phyloP scores from a whole-genome alignment of 2,329 filamentous ascomycete genomes.

The Hortaea werneckii region DNA sequence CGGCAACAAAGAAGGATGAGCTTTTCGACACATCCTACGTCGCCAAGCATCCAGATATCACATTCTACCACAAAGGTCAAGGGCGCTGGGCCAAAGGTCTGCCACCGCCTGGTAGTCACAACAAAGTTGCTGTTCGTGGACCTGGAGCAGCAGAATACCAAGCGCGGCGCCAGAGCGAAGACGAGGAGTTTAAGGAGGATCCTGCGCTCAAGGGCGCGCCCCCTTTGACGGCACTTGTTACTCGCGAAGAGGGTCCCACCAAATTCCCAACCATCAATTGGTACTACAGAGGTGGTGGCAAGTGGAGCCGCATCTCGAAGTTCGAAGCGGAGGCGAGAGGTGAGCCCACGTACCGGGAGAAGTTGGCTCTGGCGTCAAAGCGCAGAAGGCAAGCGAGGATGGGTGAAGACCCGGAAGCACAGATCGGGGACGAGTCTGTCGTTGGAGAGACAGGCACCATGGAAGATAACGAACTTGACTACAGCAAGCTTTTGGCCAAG shows the following conservation, averaged over 20 bases:
- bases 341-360: conserved; percentile 1
- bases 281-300: conserved; percentile 25
- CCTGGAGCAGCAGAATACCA: conserved; percentile 9
- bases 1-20: not conserved
- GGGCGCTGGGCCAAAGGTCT: conserved; percentile 21
- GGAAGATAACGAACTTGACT: not conserved
- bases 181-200: conserved; percentile 6
- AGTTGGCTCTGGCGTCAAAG: not conserved
- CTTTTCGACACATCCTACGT: conserved; percentile 17
- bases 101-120: conserved; percentile 15
- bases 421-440: conserved; percentile 13
- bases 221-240: conserved; percentile 16
- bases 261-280: conserved; percentile 20
- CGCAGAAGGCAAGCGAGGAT: not conserved
- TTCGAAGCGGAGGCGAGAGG: conserved; percentile 9
- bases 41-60: conserved; percentile 16
- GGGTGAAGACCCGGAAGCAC: conserved; percentile 12
- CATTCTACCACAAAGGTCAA: conserved; percentile 22
- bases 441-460: conserved; percentile 4
- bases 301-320: conserved; percentile 22
- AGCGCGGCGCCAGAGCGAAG: conserved; percentile 2
- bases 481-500: not conserved
- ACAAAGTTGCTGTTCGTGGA: conserved; percentile 21
- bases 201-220: conserved; percentile 9
- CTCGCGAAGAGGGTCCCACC: conserved; percentile 22